Evolutionary conservation across 148 eudicot species (phyloP).

Genomic region (Vaccinium vitisidaea): DNA sequence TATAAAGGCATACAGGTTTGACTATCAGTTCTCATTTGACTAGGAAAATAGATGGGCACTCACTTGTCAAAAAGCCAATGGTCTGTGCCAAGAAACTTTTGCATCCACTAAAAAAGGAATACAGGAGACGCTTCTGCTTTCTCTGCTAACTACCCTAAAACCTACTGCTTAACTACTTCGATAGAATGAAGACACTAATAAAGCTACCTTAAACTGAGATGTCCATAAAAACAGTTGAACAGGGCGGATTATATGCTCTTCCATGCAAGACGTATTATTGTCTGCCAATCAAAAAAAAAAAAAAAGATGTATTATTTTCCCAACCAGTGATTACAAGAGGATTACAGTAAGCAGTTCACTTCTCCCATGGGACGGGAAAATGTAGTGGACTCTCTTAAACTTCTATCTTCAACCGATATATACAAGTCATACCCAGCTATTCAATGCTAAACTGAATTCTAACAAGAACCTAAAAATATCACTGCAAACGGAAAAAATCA

Average conservation of each 20-base stretch:
- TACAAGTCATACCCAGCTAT: not conserved
- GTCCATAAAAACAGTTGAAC: not conserved
- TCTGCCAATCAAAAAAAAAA: not conserved
- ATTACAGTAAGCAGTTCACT: not conserved
- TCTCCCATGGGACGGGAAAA: not conserved
- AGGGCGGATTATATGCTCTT: not conserved
- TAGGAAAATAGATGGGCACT: not conserved
- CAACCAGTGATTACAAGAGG: not conserved
- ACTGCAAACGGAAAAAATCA: not conserved
- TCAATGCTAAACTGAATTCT: not conserved
- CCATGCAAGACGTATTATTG: not conserved
- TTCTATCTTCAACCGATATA: not conserved
- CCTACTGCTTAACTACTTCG: not conserved
- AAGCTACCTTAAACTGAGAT: not conserved
- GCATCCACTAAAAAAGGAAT: not conserved
- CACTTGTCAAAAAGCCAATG: not conserved
- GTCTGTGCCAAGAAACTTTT: not conserved
- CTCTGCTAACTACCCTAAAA: not conserved
- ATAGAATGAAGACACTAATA: not conserved
- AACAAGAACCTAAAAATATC: not conserved
- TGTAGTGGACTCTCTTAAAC: not conserved
- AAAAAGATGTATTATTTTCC: not conserved
- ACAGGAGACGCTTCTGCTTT: not conserved
- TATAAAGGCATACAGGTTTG: not conserved
- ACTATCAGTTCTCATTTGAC: not conserved